Evolutionary conservation across 352 stramenopile species (phyloP).

Genomic region (Globisporangium nodosum): DNA sequence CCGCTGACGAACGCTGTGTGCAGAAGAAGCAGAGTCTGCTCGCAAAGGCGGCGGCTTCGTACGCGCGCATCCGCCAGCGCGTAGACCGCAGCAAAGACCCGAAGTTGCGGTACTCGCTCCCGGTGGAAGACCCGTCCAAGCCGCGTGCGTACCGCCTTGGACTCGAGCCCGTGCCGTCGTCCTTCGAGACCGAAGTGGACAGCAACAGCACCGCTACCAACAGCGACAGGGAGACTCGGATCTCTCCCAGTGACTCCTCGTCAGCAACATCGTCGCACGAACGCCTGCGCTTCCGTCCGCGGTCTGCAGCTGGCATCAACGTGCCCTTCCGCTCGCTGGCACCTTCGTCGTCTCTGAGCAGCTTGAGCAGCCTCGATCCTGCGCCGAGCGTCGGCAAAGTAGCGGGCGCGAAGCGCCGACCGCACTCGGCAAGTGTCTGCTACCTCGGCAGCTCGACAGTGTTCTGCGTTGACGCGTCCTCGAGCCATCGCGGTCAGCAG

Average conservation of each 20-base stretch:
- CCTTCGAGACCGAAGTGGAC: conserved; percentile 3
- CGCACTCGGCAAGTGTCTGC: conserved; percentile 46
- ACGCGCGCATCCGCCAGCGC: conserved; percentile 21
- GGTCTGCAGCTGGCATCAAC: conserved; percentile 21
- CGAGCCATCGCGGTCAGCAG: conserved; percentile 4
- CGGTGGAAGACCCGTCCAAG: conserved; percentile 33
- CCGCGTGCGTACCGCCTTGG: conserved; percentile 48
- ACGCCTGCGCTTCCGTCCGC: conserved; percentile 23
- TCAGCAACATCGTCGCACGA: neutral
- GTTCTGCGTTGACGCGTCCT: conserved; percentile 31
- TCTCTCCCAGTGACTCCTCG: neutral
- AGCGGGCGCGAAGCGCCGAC: conserved; percentile 39
- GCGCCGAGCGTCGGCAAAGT: conserved; percentile 23
- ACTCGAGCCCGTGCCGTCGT: conserved; percentile 33
- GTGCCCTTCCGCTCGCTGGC: conserved; percentile 8
- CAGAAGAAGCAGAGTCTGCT: conserved; percentile 24
- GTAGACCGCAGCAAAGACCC: conserved; percentile 36
- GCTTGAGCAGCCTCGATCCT: conserved; percentile 3
- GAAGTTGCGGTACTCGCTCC: conserved; percentile 37
- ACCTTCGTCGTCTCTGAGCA: neutral
- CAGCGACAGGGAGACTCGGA: neutral
- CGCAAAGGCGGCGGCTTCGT: conserved; percentile 21
- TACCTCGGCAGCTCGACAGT: conserved; percentile 52
- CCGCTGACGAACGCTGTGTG: conserved; percentile 20
- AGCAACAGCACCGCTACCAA: conserved; percentile 6